Conservation (phyloP, 2,329 filamentous ascomycete genomes). For the Beauveria brongniartii region DNA sequence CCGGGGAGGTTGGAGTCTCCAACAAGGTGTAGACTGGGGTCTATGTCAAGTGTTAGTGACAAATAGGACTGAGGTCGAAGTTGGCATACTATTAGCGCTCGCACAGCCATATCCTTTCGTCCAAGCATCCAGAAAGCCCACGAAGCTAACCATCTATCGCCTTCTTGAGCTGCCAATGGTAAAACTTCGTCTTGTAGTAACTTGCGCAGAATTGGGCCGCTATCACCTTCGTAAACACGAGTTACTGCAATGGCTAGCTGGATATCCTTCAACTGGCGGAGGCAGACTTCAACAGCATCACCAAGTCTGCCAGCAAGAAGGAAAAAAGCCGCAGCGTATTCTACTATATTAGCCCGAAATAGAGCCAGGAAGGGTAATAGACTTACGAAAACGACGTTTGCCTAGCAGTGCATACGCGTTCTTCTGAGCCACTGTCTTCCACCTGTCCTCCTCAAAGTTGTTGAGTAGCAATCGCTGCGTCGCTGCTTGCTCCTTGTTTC, state of each 20-base stretch:
- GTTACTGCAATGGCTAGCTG: conserved; percentile 85
- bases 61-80: background rate
- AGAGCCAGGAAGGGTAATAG: background rate
- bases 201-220: conserved; percentile 62
- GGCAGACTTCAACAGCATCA: conserved; percentile 78
- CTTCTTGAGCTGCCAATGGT: conserved; percentile 65
- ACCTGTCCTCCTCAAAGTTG: conserved; percentile 79
- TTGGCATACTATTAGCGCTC: conserved; percentile 64
- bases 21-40: conserved; percentile 71
- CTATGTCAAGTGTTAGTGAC: conserved; percentile 30
- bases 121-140: conserved; percentile 95
- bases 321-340: conserved; percentile 95
- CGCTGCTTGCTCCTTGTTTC: conserved; percentile 76
- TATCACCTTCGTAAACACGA: conserved; percentile 81
- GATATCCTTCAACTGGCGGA: conserved; percentile 79
- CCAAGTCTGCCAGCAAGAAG: conserved; percentile 76
- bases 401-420: conserved; percentile 95
- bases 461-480: conserved; percentile 79
- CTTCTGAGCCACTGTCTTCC: conserved; percentile 84
- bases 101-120: conserved; percentile 74
- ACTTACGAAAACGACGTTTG: conserved; percentile 72
- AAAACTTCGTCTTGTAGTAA: conserved; percentile 76
- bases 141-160: conserved; percentile 87
- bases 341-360: conserved; percentile 35
- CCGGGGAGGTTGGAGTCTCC: conserved; percentile 58